Percentiles rank a stretch among this genome's conserved stretches.
These are phyloP conservation scores for Thamnidium elegans DNA, from an alignment of 192 early-diverging fungal genomes.

Conservation along the genomic window DNA sequence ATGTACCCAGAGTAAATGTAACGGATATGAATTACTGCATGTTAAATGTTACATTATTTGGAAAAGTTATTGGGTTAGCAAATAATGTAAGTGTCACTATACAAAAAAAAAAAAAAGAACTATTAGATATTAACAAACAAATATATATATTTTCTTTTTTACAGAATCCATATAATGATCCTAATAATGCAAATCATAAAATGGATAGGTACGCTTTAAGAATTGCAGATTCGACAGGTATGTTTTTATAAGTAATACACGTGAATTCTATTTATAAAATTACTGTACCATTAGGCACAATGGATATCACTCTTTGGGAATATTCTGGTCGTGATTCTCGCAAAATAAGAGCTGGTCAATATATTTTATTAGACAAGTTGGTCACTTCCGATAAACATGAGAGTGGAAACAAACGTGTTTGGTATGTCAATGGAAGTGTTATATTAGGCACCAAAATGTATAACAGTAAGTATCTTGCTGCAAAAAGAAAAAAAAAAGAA, in stretches of 20 bases:
- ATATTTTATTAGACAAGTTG: slow-evolving; percentile 16
- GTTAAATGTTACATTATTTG: slow-evolving; percentile 29
- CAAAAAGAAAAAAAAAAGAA: too few species aligned
- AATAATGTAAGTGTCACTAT: slow-evolving; percentile 21
- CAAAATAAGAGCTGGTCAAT: slow-evolving; percentile 12
- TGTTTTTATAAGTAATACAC: slow-evolving; percentile 2
- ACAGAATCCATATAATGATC: slow-evolving; percentile 19
- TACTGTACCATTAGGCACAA: slow-evolving; percentile 1
- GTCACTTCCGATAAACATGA: slow-evolving; percentile 11
- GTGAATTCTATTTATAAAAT: slow-evolving; percentile 5
- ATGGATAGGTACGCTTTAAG: slow-evolving; percentile 30
- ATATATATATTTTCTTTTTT: too few species aligned
- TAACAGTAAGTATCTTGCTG: slow-evolving; percentile 24
- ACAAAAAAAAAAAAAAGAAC: too few species aligned
- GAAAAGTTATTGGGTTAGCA: slow-evolving; percentile 13
- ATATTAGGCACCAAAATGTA: slow-evolving; percentile 17
- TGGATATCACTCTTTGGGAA: slow-evolving; percentile 33
- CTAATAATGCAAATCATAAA: background rate
- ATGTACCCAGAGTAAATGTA: slow-evolving; percentile 9
- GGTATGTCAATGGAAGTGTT: slow-evolving; percentile 32
- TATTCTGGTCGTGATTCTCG: slow-evolving; percentile 18
- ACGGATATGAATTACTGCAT: slow-evolving; percentile 14
- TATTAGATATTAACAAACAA: too few species aligned
- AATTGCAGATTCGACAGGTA: slow-evolving; percentile 26
- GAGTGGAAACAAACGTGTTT: slow-evolving; percentile 2